Conservation (phyloP, 1,284 basidiomycete species). For the Rhodotorula sp. region DNA sequence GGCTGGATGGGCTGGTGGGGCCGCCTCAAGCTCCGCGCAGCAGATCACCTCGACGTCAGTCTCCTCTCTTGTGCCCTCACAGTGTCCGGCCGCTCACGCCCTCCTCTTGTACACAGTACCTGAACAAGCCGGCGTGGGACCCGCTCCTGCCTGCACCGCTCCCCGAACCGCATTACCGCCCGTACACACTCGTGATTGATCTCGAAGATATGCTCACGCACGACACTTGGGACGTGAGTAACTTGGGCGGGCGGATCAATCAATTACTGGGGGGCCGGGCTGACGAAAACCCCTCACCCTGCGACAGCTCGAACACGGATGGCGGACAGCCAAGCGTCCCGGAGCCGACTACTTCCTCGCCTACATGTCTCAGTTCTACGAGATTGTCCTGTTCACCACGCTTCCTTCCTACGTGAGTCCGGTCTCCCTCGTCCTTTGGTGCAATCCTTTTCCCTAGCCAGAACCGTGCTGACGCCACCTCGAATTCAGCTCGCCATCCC, state of each 20-base stretch:
- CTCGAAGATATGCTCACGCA: slow-evolving; percentile 89
- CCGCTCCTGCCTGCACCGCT: slow-evolving; percentile 86
- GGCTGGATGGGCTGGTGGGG: slow-evolving; percentile 31
- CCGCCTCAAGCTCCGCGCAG: slow-evolving; percentile 38
- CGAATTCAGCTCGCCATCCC: slow-evolving; percentile 71
- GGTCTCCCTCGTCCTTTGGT: neutral
- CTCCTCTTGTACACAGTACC: slow-evolving; percentile 58
- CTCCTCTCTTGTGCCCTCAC: fast-evolving
- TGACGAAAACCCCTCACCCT: slow-evolving; percentile 13
- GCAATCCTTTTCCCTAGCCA: neutral
- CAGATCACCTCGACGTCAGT: slow-evolving; percentile 45
- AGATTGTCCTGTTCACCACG: slow-evolving; percentile 92
- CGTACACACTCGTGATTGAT: slow-evolving; percentile 87
- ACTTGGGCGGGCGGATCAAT: neutral
- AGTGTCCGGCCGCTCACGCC: neutral
- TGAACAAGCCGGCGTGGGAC: slow-evolving; percentile 88
- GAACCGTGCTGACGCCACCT: neutral
- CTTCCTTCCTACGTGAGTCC: slow-evolving; percentile 80
- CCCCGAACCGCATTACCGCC: slow-evolving; percentile 79
- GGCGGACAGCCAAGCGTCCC: slow-evolving; percentile 63
- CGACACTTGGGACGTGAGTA: slow-evolving; percentile 87
- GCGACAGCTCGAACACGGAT: slow-evolving; percentile 50
- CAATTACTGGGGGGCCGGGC: neutral
- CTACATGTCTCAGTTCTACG: slow-evolving; percentile 95
- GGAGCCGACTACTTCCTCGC: slow-evolving; percentile 97